Evolutionary conservation across 169 alveolate species (phyloP).

Genomic region (Cryptosporidium xiaoi): DNA sequence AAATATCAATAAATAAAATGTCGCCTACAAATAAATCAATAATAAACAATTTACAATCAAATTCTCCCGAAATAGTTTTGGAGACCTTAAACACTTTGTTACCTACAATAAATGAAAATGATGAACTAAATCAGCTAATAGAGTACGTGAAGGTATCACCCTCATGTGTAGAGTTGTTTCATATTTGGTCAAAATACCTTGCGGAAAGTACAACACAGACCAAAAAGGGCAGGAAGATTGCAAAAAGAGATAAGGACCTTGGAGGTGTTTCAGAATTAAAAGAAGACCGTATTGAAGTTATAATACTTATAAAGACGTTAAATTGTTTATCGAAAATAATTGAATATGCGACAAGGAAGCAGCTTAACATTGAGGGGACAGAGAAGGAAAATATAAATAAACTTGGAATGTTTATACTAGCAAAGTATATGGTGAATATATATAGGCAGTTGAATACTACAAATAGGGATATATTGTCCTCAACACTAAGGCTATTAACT

Average conservation of each 20-base stretch:
- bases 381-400: conserved; percentile 16
- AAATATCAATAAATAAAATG: conserved; percentile 13
- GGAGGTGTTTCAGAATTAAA: not conserved
- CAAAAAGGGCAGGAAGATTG: not conserved
- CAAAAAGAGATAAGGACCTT: not conserved
- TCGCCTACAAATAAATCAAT: conserved; percentile 5
- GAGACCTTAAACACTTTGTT: conserved; percentile 6
- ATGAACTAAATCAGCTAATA: conserved; percentile 1
- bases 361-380: not conserved
- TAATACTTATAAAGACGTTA: conserved; percentile 8
- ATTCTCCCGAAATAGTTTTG: not conserved
- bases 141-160: conserved; percentile 37
- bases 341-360: not conserved
- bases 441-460: conserved; percentile 49
- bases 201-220: conserved; percentile 28
- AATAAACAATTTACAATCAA: conserved; percentile 40
- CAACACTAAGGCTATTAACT: conserved; percentile 37
- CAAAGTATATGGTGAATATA: conserved; percentile 12
- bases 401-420: conserved; percentile 16
- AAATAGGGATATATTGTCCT: conserved; percentile 7
- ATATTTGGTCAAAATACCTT: conserved; percentile 46
- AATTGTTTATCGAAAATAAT: conserved; percentile 19
- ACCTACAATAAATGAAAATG: not conserved
- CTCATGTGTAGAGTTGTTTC: conserved; percentile 35
- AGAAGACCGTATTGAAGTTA: conserved; percentile 29